A percentile compares a stretch with the other conserved stretches of the same genome.
Evolutionary conservation across 805 yeast species (phyloP).

Genomic region (Teunomyces barrocoloradensis): DNA sequence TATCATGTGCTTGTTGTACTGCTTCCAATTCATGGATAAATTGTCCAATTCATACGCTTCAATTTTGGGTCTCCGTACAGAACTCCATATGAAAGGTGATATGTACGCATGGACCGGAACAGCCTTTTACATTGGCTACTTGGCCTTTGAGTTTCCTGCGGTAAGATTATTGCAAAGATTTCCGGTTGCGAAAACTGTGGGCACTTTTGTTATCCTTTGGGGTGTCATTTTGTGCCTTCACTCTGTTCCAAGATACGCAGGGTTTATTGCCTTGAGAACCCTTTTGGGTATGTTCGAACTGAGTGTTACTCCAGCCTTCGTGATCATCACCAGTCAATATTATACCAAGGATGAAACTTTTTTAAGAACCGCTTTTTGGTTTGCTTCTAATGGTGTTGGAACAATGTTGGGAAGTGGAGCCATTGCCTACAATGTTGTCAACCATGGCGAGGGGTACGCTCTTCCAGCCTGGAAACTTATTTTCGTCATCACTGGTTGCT

Average conservation of each 20-base stretch:
- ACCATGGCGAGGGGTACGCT: conserved; percentile 34
- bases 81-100: conserved; percentile 43
- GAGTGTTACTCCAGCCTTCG: conserved; percentile 40
- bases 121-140: conserved; percentile 54
- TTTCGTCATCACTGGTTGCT: conserved; percentile 57
- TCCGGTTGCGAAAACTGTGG: conserved; percentile 53
- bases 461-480: conserved; percentile 59
- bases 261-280: conserved; percentile 37
- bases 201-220: conserved; percentile 56
- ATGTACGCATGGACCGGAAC: conserved; percentile 45
- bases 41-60: conserved; percentile 50
- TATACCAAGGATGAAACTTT: conserved; percentile 34
- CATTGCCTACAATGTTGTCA: conserved; percentile 45
- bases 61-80: conserved; percentile 48
- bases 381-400: conserved; percentile 37
- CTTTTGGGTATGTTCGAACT: conserved; percentile 40
- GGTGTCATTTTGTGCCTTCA: conserved; percentile 56
- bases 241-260: conserved; percentile 46
- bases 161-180: conserved; percentile 49
- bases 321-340: conserved; percentile 36
- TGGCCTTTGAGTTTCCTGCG: conserved; percentile 54
- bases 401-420: conserved; percentile 44
- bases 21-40: conserved; percentile 62
- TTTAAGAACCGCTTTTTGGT: conserved; percentile 35
- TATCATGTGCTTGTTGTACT: conserved; percentile 46